Evolutionary conservation across 129 eudicot species (phyloP), one percentile per base, ranked within the genome.

Genomic region (Artemisia annua): DNA sequence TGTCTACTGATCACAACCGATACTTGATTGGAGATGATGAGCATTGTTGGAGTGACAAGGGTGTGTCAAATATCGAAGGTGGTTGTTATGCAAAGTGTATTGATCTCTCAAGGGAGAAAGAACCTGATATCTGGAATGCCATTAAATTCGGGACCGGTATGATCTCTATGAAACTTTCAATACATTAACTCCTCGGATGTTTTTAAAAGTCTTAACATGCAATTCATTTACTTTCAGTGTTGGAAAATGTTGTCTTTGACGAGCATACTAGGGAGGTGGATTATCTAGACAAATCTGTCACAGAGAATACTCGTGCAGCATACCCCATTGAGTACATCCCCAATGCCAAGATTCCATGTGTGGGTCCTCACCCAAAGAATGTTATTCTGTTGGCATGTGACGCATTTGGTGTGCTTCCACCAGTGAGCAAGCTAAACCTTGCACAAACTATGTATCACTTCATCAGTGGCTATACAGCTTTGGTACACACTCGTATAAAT

Each of bases 1-100:
- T 94, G 83, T 94, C 98, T 56, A 94, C 99, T 48, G 99, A 94
- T 86, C 98, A 94, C 66, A 94, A 94, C 72, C 87, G 98, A 17
- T 90, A 84, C 54, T 66, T 94, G 67, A 94, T 94, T 73, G 98
- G 98, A 74, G 98, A 94, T 39, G 98, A 94, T 48, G 98, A 94
- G 61, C 99, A 94, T 72, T 94, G 99, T 52, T 94, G 99, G 97
- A 78, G 97, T 72, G 97, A 90, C 28, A 86, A 83, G 75, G 99
- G 99, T 1, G 97, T 94, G 9, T 94, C 99, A 0, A 94, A 90
- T 72, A 94, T 94, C 15, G 99, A 94, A 81, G 99, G 99, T 71
- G 99, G 99, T 63, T 94, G 99, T 78, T 94, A 94, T 80, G 99
- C 99, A 1, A 94, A 94, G 86, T 90, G 97, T 81, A 94, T 94